Evolutionary conservation across 2,329 filamentous ascomycete species (phyloP), one percentile per base, ranked within the genome.

Genomic region (Penicillium nordicum): DNA sequence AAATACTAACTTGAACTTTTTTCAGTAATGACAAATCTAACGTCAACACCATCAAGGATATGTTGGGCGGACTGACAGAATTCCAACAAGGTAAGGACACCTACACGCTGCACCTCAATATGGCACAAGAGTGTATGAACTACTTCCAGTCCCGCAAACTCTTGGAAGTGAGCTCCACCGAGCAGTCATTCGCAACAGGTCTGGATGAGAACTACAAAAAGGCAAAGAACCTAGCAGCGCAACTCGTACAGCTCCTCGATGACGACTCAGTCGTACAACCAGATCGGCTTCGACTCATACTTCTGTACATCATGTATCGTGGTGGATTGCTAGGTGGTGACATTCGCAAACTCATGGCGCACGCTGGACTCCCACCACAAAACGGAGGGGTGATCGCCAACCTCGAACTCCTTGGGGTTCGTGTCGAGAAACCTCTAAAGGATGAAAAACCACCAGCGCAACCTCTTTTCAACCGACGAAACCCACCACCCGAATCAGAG

Each of bases 51-150:
- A 96, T 99, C 74, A 91, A 94, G 69, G 92, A 97, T 74, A 99
- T 99, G 94, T 79, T 99, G 77, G 94, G 91, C 14, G 93, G 92
- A 9, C 78, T 99, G 57, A 92, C 92, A 12, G 90, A 97, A 69
- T 99, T 97, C 69, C 90, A 96, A 68, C 89, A 95, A 74, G 90
- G 94, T 81, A 97, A 97, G 73, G 91, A 96, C 70, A 88, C 90
- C 1, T 99, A 97, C 73, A 94, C 92, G 0, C 79, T 99, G 52
- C 94, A 99, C 74, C 80, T 99, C 41, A 93, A 87, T 64, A 97
- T 99, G 93, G 94, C 94, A 1, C 89, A 97, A 71, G 92, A 96
- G 71, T 96, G 92, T 72, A 97, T 97, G 92, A 91, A 91, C 65
- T 84, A 89, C 37, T 99, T 99, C 67, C 87, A 96, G 70, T 79